These are phyloP conservation scores for Colletotrichum sojae DNA, from an alignment of 2,329 filamentous ascomycete species.

Conservation along the genomic window DNA sequence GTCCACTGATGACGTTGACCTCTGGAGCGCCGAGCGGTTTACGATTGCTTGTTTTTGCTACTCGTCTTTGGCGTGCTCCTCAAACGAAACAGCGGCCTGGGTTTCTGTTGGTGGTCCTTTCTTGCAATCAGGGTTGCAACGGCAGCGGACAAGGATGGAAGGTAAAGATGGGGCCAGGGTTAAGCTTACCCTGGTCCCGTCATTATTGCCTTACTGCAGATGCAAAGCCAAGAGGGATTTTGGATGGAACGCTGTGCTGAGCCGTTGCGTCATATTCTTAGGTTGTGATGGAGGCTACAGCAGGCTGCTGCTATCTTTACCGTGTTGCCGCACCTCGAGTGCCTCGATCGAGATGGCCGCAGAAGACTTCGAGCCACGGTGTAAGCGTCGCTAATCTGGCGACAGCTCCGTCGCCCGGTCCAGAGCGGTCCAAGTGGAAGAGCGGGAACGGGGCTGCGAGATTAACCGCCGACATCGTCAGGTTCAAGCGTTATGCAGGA, in stretches of 20 bases:
- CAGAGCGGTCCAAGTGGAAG: slow-evolving; percentile 12
- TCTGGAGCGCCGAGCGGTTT: not conserved
- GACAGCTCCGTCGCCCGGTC: slow-evolving; percentile 4
- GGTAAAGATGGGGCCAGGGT: slow-evolving; percentile 11
- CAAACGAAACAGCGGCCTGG: slow-evolving; percentile 28
- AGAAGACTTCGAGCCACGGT: not conserved
- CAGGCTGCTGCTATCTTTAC: slow-evolving; percentile 1
- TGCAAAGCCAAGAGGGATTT: slow-evolving; percentile 25
- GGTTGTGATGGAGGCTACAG: slow-evolving; percentile 16
- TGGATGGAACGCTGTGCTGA: slow-evolving; percentile 27
- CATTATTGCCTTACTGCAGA: slow-evolving; percentile 23
- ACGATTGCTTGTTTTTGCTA: not conserved
- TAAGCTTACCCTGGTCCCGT: slow-evolving; percentile 36
- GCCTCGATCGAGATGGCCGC: slow-evolving; percentile 11
- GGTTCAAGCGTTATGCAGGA: slow-evolving; percentile 5
- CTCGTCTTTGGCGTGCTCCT: slow-evolving; percentile 13
- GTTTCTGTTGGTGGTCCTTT: slow-evolving; percentile 2
- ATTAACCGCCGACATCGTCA: not conserved
- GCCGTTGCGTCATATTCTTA: slow-evolving; percentile 35
- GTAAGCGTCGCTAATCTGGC: slow-evolving; percentile 22
- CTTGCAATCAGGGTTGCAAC: slow-evolving; percentile 33
- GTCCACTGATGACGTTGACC: slow-evolving; percentile 19
- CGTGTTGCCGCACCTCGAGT: slow-evolving; percentile 6
- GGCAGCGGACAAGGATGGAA: slow-evolving; percentile 5
- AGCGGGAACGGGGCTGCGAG: not conserved